Percentiles rank a stretch among this genome's conserved stretches.
Evolutionary conservation across 2,329 filamentous ascomycete species (phyloP).

Genomic region (Neopestalotiopsis sp.): DNA sequence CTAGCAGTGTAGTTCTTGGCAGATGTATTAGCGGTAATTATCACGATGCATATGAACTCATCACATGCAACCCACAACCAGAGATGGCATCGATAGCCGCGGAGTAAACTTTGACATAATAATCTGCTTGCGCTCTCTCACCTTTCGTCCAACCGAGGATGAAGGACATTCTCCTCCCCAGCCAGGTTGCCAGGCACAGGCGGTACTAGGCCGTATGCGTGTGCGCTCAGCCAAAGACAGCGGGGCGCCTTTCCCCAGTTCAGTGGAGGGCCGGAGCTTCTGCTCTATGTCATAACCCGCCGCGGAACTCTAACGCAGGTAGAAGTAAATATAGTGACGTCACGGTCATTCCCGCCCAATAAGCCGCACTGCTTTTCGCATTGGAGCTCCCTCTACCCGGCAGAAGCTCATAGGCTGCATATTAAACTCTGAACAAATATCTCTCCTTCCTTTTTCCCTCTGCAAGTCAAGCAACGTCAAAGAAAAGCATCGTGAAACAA

Average conservation of each 20-base stretch:
- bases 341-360: conserved; percentile 15
- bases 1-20: too few relatives aligned
- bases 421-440: background rate
- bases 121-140: background rate
- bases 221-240: background rate
- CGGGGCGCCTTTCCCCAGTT: background rate
- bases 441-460: background rate
- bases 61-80: too few relatives aligned
- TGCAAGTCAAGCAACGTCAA: background rate
- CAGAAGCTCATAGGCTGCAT: background rate
- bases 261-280: background rate
- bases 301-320: background rate
- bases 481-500: background rate
- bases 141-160: background rate
- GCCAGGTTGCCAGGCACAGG: background rate
- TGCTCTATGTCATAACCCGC: background rate
- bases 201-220: background rate
- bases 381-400: conserved; percentile 3
- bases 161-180: background rate
- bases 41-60: too few relatives aligned
- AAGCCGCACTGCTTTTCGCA: background rate
- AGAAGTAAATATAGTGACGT: conserved; percentile 14
- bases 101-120: background rate
- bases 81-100: background rate
- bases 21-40: too few relatives aligned